Conservation (phyloP, 495 filamentous ascomycete genomes). For the Poronia punctata region DNA sequence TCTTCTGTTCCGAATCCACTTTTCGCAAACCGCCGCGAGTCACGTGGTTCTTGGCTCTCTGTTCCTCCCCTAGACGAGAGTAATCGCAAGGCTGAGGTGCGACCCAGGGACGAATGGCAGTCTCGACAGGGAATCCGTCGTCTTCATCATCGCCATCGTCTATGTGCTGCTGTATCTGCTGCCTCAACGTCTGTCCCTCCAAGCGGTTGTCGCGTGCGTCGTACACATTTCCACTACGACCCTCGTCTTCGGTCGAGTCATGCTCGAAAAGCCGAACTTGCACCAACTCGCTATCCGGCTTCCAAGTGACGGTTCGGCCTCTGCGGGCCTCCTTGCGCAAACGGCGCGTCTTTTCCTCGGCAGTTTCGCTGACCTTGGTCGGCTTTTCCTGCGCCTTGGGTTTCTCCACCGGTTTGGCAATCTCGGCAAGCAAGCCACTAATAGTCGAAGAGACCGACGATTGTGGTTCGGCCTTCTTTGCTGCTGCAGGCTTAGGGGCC, state of each 20-base stretch:
- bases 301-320: conserved; percentile 56
- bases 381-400: conserved; percentile 43
- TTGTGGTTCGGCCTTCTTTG: conserved; percentile 27
- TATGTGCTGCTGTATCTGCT: conserved; percentile 38
- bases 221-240: conserved; percentile 58
- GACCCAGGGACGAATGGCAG: conserved; percentile 29
- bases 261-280: conserved; percentile 69
- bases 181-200: conserved; percentile 76
- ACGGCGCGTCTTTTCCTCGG: conserved; percentile 64
- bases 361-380: conserved; percentile 53
- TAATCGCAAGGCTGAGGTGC: conserved; percentile 47
- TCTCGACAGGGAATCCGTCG: conserved; percentile 19
- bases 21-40: conserved; percentile 56
- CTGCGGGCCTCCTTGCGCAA: conserved; percentile 73
- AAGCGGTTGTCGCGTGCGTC: conserved; percentile 64
- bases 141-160: conserved; percentile 64
- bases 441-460: conserved; percentile 20
- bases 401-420: conserved; percentile 25
- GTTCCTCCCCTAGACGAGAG: conserved; percentile 38
- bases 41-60: conserved; percentile 48
- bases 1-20: conserved; percentile 58
- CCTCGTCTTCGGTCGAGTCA: conserved; percentile 66
- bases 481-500: conserved; percentile 20
- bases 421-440: conserved; percentile 31
- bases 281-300: conserved; percentile 63